Conservation (phyloP, 352 stramenopile genomes). For the Lagenidium giganteum region DNA sequence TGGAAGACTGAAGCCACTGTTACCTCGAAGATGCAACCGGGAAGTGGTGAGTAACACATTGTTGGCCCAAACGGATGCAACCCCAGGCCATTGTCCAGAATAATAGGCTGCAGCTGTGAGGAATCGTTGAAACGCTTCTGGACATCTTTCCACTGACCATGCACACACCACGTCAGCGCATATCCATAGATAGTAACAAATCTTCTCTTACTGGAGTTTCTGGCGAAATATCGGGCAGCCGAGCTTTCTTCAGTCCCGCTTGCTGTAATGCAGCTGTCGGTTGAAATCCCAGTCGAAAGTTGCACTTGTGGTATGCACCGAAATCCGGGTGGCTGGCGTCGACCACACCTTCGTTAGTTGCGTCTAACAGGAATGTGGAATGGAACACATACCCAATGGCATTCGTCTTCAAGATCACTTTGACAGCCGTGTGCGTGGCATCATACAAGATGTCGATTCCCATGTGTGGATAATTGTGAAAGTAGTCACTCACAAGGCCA, state of each 20-base stretch:
- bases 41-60: constrained; percentile 49
- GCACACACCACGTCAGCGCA: too few species aligned
- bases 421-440: constrained; percentile 45
- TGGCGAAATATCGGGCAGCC: constrained; percentile 32
- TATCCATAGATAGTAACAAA: background rate
- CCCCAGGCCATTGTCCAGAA: constrained; percentile 56
- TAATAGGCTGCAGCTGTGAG: constrained; percentile 42
- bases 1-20: too few species aligned
- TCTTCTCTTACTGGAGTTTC: constrained; percentile 34
- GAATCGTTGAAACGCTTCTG: constrained; percentile 25
- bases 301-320: constrained; percentile 70
- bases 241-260: constrained; percentile 26
- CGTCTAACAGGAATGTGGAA: too few species aligned
- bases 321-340: constrained; percentile 65
- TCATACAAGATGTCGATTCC: constrained; percentile 63
- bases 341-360: too few species aligned
- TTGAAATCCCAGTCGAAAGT: constrained; percentile 49
- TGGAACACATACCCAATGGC: constrained; percentile 34
- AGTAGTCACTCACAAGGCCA: constrained; percentile 49
- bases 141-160: constrained; percentile 48
- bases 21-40: constrained; percentile 65
- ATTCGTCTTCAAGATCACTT: constrained; percentile 67
- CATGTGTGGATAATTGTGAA: constrained; percentile 71
- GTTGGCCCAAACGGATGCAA: constrained; percentile 63
- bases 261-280: constrained; percentile 29